A percentile compares a stretch with the other conserved stretches of the same genome.
Conservation (phyloP, 1,284 basidiomycete species). For the Cutaneotrichosporon sp. region DNA sequence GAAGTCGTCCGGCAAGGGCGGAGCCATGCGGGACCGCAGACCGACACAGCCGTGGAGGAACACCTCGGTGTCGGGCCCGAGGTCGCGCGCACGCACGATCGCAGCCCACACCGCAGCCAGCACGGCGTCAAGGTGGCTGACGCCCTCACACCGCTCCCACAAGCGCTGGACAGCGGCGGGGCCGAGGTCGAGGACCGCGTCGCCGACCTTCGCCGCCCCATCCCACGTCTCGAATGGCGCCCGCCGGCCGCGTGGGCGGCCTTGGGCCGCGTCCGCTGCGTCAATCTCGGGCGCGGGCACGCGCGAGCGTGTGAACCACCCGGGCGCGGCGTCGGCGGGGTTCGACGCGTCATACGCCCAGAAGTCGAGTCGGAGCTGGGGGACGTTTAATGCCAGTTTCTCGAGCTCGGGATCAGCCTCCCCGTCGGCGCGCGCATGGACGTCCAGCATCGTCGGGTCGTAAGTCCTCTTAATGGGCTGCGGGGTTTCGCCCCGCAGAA, state of each 20-base stretch:
- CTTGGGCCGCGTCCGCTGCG: slow-evolving; percentile 11
- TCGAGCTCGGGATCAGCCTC: slow-evolving; percentile 22
- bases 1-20: slow-evolving; percentile 35
- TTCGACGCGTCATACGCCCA: slow-evolving; percentile 6
- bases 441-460: slow-evolving; percentile 46
- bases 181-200: slow-evolving; percentile 48
- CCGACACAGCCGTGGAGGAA: slow-evolving; percentile 42
- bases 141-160: slow-evolving; percentile 45
- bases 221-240: slow-evolving; percentile 52
- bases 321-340: slow-evolving; percentile 14
- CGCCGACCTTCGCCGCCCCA: slow-evolving; percentile 37
- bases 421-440: slow-evolving; percentile 41
- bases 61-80: slow-evolving; percentile 25
- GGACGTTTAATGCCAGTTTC: slow-evolving; percentile 37
- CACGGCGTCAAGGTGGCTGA: slow-evolving; percentile 52
- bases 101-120: slow-evolving; percentile 50
- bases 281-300: slow-evolving; percentile 25
- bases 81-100: slow-evolving; percentile 46
- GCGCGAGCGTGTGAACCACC: slow-evolving; percentile 12
- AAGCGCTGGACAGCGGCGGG: slow-evolving; percentile 35
- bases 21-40: slow-evolving; percentile 43
- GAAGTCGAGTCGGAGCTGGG: slow-evolving; percentile 47
- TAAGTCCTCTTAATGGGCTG: slow-evolving; percentile 35
- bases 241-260: slow-evolving; percentile 29
- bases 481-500: not conserved